These are phyloP conservation scores for Mucor mucedo DNA, from an alignment of 371 early-diverging fungal species.

Conservation along the genomic window DNA sequence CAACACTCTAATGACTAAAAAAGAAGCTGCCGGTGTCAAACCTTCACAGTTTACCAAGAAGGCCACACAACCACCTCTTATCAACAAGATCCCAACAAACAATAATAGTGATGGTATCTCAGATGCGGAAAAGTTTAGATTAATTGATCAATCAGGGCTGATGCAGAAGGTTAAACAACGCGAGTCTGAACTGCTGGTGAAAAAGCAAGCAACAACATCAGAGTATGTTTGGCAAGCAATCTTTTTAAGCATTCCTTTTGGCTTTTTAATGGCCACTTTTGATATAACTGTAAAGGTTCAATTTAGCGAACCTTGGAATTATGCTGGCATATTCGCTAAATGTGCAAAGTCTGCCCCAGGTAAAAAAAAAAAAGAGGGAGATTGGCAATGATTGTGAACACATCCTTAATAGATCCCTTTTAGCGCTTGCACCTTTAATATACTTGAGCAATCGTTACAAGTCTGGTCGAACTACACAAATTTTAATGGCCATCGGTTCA, in stretches of 20 bases:
- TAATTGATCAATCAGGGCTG: conserved; percentile 58
- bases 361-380: conserved; percentile 23
- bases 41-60: conserved; percentile 26
- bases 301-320: conserved; percentile 58
- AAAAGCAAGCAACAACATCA: conserved; percentile 28
- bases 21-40: conserved; percentile 15
- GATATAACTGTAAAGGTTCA: conserved; percentile 65
- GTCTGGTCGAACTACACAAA: conserved; percentile 40
- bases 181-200: conserved; percentile 35
- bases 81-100: conserved; percentile 40
- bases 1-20: not conserved
- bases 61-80: conserved; percentile 33
- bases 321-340: conserved; percentile 37
- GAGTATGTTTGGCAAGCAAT: conserved; percentile 64
- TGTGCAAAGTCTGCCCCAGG: conserved; percentile 57
- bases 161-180: conserved; percentile 49
- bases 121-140: conserved; percentile 51
- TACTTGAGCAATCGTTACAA: conserved; percentile 63
- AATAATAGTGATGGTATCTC: conserved; percentile 28
- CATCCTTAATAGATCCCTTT: not conserved
- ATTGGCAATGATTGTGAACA: not conserved
- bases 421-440: conserved; percentile 59
- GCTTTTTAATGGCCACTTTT: conserved; percentile 58
- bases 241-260: conserved; percentile 61
- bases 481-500: conserved; percentile 50